Percentiles rank a stretch among this genome's conserved stretches.
phyloP scores from a whole-genome alignment of 2,329 filamentous ascomycete species.

The Colletotrichum sublineola region DNA sequence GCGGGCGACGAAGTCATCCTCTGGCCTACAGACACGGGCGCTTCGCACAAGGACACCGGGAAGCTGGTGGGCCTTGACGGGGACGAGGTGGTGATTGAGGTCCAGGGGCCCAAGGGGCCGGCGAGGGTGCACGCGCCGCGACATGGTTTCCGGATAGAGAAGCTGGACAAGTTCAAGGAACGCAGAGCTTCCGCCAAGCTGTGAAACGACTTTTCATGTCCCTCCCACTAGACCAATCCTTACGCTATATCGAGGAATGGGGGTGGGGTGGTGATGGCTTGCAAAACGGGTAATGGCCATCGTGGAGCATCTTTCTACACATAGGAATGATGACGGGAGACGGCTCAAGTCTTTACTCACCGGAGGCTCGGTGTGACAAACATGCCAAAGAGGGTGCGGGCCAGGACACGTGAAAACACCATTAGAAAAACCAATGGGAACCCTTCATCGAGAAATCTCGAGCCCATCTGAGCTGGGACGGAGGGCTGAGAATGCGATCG shows the following conservation, averaged over 20 bases:
- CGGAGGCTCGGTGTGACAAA: background rate
- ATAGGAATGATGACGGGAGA: background rate
- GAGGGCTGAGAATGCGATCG: constrained; percentile 29
- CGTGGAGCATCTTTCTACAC: background rate
- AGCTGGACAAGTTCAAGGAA: constrained; percentile 42
- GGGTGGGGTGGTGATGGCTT: background rate
- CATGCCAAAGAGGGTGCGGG: background rate
- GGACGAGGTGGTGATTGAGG: constrained; percentile 71
- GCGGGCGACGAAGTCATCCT: constrained; percentile 69
- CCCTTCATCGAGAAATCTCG: constrained; percentile 21
- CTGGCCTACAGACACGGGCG: constrained; percentile 74
- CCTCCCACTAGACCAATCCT: background rate
- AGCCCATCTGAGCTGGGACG: constrained; percentile 17
- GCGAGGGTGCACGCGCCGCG: constrained; percentile 73
- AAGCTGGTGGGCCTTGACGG: constrained; percentile 64
- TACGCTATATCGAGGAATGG: background rate
- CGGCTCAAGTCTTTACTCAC: background rate
- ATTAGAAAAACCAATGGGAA: background rate
- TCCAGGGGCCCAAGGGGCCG: constrained; percentile 55
- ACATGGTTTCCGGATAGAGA: constrained; percentile 66
- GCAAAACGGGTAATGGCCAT: background rate
- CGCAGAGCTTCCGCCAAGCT: constrained; percentile 27
- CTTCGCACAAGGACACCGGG: constrained; percentile 69
- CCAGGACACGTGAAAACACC: constrained; percentile 1
- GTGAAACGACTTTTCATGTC: background rate